Evolutionary conservation across 805 yeast species (phyloP), one percentile per base, ranked within the genome.

Genomic region (Ogataea philodendri): DNA sequence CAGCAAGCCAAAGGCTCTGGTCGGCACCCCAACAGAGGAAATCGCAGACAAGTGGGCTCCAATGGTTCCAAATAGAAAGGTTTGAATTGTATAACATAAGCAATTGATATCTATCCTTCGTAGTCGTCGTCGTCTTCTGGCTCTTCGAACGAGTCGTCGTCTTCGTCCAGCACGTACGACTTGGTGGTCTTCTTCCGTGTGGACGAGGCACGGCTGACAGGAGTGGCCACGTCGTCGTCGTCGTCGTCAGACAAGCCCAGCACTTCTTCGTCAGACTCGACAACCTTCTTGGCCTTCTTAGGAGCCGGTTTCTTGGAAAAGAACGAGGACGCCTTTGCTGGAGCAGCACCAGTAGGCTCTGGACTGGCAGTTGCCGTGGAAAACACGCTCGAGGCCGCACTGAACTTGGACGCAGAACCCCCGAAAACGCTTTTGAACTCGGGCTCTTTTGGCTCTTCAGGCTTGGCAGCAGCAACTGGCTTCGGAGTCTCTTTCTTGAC

Each of bases 341-440:
- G 46, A 5, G n/a, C 37, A 9, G 36, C 15, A 9, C 14, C 20
- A 3, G 22, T n/a, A 4, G 35, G 19, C 15, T 30, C 27, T 20
- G 41, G 10, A 10, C 10, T 9, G 9, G 22, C 22, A 27, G 42
- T 22, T 15, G 46, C 45, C 1, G 51, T 48, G 15, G 47, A 37
- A 17, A 49, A 46, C 4, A 51, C 52, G 26, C 47, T 40, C 11
- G 49, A 45, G 2, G 54, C 57, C 8, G 49, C 49, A 37, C 43
- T 40, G 26, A 51, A 47, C 20, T 47, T 52, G 7, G 52, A 44
- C 15, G 45, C 30, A 9, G 45, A 37, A 2, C 43, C 42, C 5
- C 70, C 70, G 41, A 66, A 66, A 7, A 66, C 46, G 15, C 65
- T 48, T 28, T 56, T 57, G 41, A 63, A 64, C 6, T 14, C 51